phyloP scores from a whole-genome alignment of 2,329 filamentous ascomycete species.

The Dryadomyces quercivorus region DNA sequence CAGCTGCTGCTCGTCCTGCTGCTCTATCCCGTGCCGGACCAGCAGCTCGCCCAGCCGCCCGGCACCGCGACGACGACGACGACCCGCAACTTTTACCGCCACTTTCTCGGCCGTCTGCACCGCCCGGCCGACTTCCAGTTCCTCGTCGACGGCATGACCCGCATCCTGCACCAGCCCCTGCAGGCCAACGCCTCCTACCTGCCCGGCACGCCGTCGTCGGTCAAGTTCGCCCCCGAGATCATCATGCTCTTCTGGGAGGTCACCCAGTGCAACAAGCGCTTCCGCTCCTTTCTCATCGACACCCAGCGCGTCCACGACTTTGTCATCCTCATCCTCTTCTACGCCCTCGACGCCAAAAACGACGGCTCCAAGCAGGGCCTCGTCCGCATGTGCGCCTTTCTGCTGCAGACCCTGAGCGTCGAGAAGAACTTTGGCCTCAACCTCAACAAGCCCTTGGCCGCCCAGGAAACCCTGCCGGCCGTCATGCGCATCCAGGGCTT shows the following conservation, averaged over 20 bases:
- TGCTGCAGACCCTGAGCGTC: slow-evolving; percentile 87
- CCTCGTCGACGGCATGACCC: slow-evolving; percentile 84
- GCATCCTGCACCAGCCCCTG: slow-evolving; percentile 83
- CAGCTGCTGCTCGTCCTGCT: slow-evolving; percentile 80
- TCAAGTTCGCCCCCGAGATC: slow-evolving; percentile 88
- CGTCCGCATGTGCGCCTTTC: slow-evolving; percentile 94
- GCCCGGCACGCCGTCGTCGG: slow-evolving; percentile 65
- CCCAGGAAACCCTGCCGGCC: slow-evolving; percentile 73
- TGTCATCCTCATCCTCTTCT: slow-evolving; percentile 79
- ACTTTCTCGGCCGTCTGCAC: slow-evolving; percentile 82
- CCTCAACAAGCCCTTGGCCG: slow-evolving; percentile 78
- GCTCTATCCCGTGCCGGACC: slow-evolving; percentile 79
- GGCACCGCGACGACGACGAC: neutral
- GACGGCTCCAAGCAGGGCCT: slow-evolving; percentile 83
- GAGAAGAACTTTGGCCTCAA: slow-evolving; percentile 84
- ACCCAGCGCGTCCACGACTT: slow-evolving; percentile 91
- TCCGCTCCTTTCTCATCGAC: slow-evolving; percentile 92
- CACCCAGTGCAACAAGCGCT: slow-evolving; percentile 93
- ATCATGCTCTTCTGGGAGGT: slow-evolving; percentile 97
- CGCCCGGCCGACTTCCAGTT: slow-evolving; percentile 96
- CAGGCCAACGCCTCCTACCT: slow-evolving; percentile 83
- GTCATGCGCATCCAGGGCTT: slow-evolving; percentile 77
- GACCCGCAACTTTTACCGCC: slow-evolving; percentile 70
- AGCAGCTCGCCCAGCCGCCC: slow-evolving; percentile 27
- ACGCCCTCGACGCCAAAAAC: slow-evolving; percentile 77